Evolutionary conservation across 495 filamentous ascomycete genomes (phyloP), one percentile per base, ranked within the genome.

Genomic region (Thermochaetoides thermophila): DNA sequence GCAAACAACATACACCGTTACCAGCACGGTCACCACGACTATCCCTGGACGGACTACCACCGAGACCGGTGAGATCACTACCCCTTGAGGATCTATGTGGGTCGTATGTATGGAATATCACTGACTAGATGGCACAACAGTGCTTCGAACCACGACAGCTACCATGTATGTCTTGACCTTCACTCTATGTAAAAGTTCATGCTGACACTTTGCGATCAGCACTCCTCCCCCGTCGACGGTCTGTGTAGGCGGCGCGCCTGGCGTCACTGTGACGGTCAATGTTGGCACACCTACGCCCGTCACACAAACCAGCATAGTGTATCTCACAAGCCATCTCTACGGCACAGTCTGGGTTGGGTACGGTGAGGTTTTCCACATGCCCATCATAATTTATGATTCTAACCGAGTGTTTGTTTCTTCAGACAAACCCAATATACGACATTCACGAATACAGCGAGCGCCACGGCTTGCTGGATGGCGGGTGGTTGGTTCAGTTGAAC

Each of bases 401-500:
- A n/a, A 6, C 21, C 21, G 6, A 24, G 11, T 11, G 11, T 20
- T 7, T 12, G n/a, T 16, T 28, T 4, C 14, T 19, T 6, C 19
- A 59, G 57, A 7, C 37, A 48, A 45, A 59, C 57, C 0, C 38
- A 43, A 12, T 56, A 54, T 11, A 49, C 46, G 9, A 58, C 55
- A 9, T 37, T 43, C 24, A 58, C 56, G 5, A 48, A 61, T 23
- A 31, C 44, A 9, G 45, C 39, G 17, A 58, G 52, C 29, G 52
- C 55, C 1, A 58, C 54, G 9, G 52, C 52, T n/a, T 61, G 57
- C 20, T 51, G 47, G 42, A 43, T 34, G n/a, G 37, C 48, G 15
- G 57, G 57, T n/a, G 57, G 57, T 3, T 61, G 52, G 57, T 52
- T 44, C 41, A n/a, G n/a, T n/a, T n/a, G n/a, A n/a, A n/a, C n/a